Base-by-base conservation (phyloP, 495 filamentous ascomycete genomes). In the Oleoguttula mirabilis region DNA sequence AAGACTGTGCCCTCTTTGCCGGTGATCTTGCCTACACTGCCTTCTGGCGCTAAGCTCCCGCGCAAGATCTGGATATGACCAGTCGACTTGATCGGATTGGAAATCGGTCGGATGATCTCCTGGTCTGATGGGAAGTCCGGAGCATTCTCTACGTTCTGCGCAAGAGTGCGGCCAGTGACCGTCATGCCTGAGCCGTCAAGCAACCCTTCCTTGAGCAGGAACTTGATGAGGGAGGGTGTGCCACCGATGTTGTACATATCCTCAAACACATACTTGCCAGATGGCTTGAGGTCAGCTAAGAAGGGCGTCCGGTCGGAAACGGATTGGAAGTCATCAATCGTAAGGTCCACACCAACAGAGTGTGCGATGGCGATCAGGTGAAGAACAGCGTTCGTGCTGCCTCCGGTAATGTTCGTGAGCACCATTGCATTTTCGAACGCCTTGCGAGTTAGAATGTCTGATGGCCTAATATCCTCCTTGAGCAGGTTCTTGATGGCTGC, bases 381-480 rank as follows among this genome's bases (percentile, higher is more conserved):
- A 15, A 98, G 77, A 27, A 98, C 90, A 31, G 92, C 90, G 62
- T 98, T 98, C 45, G 90, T 98, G 35, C 84, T 93, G 41, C 90
- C 90, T 33, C 90, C 90, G 8, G 87, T 88, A 53, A 96, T 88
- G 70, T 83, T 94, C 51, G 93, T 79, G 4, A 98, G 66, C 8
- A 88, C 73, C 90, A 98, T 96, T 55, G 90, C 90, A 55, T 98
- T 84, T 62, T 96, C 90, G 54, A 98, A 88, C 3, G 92, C 85
- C 60, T 86, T 70, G 20, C 86, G 77, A 3, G 90, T 98, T 49
- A 98, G 59, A 60, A 96, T 90, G 57, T 98, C 92, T 7, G 68
- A 68, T 1, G 90, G 90, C 42, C 79, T 69, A 62, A 98, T 92
- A 52, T 95, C 85, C 58, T 94, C 80, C 50, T 74, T 74, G 32